Conservation (phyloP, 1,284 basidiomycete species). For the Moesziomyces sp. region DNA sequence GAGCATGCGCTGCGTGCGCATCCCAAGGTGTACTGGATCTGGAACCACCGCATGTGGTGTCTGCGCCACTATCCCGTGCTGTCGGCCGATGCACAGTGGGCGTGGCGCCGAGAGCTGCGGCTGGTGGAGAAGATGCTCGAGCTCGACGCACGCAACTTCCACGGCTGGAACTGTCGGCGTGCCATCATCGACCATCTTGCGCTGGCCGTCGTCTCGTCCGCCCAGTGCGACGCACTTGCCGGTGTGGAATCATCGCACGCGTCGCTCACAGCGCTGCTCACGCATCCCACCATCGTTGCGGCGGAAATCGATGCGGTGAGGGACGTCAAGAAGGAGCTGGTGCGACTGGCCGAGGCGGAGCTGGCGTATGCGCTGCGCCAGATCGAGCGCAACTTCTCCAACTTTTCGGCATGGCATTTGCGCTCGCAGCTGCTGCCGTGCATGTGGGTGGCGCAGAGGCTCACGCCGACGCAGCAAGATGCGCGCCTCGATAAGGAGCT, state of each 20-base stretch:
- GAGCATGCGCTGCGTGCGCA: constrained; percentile 60
- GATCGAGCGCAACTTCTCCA: constrained; percentile 94
- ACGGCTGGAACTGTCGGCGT: constrained; percentile 65
- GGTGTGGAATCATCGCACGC: background rate
- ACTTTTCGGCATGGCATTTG: constrained; percentile 99
- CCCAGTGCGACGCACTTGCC: background rate
- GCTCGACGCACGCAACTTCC: constrained; percentile 63
- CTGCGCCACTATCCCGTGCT: constrained; percentile 36
- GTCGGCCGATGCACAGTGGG: constrained; percentile 7
- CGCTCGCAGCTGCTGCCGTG: constrained; percentile 82
- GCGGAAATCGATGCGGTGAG: background rate
- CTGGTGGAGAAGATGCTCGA: constrained; percentile 66
- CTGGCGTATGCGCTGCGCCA: constrained; percentile 77
- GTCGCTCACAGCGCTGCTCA: constrained; percentile 21
- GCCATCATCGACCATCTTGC: constrained; percentile 55
- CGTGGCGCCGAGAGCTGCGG: constrained; percentile 59
- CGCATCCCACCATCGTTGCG: background rate
- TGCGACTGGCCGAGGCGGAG: constrained; percentile 48
- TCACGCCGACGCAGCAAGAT: constrained; percentile 67
- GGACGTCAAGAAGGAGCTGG: constrained; percentile 10
- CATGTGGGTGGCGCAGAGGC: constrained; percentile 73
- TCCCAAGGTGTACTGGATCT: constrained; percentile 68
- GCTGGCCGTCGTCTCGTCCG: constrained; percentile 16
- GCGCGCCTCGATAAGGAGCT: constrained; percentile 76
- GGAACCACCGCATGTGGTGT: constrained; percentile 67